Evolutionary conservation across 2,329 filamentous ascomycete species (phyloP), one percentile per base, ranked within the genome.

Genomic region (Trichothecium sympodiale): DNA sequence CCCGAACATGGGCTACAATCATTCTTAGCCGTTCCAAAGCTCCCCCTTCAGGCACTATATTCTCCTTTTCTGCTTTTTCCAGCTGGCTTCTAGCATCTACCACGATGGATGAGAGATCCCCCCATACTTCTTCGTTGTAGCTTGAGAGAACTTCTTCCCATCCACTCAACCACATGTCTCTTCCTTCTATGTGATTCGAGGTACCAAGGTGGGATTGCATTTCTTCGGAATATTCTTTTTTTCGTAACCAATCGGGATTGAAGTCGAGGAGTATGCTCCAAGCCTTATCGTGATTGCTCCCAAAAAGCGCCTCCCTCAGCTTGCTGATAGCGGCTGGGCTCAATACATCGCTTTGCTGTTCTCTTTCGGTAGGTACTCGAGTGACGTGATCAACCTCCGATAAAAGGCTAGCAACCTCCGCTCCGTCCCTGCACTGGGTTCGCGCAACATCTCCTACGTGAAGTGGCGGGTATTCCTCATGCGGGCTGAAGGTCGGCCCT

Each of bases 111-210:
- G 64, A 55, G 15, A 83, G 52, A 38, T 73, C 74, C 15, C 79
- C 80, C 80, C 79, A 83, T 17, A 83, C 77, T 37, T 81, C 72
- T 48, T 82, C 75, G 0, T 66, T 67, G 44, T 80, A 80, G 25
- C 62, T 56, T 2, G 60, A 65, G 17, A 79, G 57, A 7, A 77
- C 71, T 29, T 62, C 60, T 25, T 63, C 61, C 74, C 74, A 79
- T 45, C 74, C 65, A 26, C 60, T 54, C 10, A 71, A 52, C 71
- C 72, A 77, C 13, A 56, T 44, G 32, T 57, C 46, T 47, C 54
- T 62, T 16, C 61, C 62, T 38, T 61, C 58, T 4, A 47, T 44
- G 0, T 47, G 29, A 40, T 68, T 57, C 3, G 43, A 40, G 6
- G 57, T 54, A 10, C 69, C 69, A 17, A 67, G 37, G 32, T 62